phyloP scores from a whole-genome alignment of 148 eudicot genomes.

The Polygonum maritimum region DNA sequence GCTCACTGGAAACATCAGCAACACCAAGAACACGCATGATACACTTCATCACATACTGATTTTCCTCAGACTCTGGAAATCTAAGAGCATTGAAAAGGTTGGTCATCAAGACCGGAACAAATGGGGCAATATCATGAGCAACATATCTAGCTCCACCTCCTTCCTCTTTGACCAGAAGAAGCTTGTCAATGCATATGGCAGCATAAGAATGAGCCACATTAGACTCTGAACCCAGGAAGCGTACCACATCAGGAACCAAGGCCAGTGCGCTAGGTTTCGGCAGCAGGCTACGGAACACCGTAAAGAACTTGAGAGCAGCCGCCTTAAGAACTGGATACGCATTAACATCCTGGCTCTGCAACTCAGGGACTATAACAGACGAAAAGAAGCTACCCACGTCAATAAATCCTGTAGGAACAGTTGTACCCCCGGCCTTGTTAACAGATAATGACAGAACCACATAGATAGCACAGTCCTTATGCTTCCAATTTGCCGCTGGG shows the following conservation, averaged over 20 bases:
- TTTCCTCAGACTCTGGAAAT: conserved; percentile 93
- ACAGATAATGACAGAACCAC: conserved; percentile 76
- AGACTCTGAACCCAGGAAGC: conserved; percentile 61
- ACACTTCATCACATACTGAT: conserved; percentile 92
- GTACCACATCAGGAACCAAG: conserved; percentile 69
- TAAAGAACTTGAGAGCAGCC: conserved; percentile 81
- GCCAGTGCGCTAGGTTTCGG: conserved; percentile 65
- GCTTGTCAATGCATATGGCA: conserved; percentile 84
- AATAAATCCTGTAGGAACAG: conserved; percentile 66
- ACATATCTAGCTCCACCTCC: conserved; percentile 61
- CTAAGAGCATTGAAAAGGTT: conserved; percentile 73
- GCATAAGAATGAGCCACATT: conserved; percentile 97
- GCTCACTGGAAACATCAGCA: conserved; percentile 64
- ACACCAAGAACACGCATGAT: conserved; percentile 94
- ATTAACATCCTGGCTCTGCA: conserved; percentile 72
- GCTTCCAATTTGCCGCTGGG: conserved; percentile 74
- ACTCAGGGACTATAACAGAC: conserved; percentile 74
- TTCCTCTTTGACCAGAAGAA: conserved; percentile 79
- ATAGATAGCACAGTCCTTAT: conserved; percentile 90
- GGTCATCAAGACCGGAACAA: conserved; percentile 47
- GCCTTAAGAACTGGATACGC: conserved; percentile 88
- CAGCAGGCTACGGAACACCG: conserved; percentile 71
- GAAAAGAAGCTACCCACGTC: conserved; percentile 72
- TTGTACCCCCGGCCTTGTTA: conserved; percentile 62
- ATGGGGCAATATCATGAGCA: conserved; percentile 58